A percentile compares a stretch with the other conserved stretches of the same genome.
These are phyloP conservation scores for Trichoderma atrobrunneum DNA, from an alignment of 2,329 filamentous ascomycete species.

Conservation along the genomic window DNA sequence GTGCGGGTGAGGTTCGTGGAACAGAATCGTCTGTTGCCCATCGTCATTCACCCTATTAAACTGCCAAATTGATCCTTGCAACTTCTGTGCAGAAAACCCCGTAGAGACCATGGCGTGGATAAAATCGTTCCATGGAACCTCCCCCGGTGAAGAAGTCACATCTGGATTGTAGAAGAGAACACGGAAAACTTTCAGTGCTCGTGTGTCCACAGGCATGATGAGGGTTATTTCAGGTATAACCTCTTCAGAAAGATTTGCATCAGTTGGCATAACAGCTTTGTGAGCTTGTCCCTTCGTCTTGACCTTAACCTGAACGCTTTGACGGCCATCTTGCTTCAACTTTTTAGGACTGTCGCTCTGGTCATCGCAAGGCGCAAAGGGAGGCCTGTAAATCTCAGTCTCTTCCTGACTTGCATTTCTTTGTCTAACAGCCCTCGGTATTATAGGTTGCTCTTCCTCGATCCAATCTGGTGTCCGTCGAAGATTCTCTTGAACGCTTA, in stretches of 20 bases:
- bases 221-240: not conserved
- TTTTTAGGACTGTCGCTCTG: not conserved
- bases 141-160: slow-evolving; percentile 40
- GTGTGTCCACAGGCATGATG: slow-evolving; percentile 30
- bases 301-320: not conserved
- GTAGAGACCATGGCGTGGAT: slow-evolving; percentile 49
- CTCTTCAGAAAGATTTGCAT: not conserved
- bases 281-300: not conserved
- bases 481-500: slow-evolving; percentile 30
- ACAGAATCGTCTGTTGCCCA: slow-evolving; percentile 51
- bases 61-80: slow-evolving; percentile 61
- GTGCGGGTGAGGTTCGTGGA: slow-evolving; percentile 58
- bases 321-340: not conserved
- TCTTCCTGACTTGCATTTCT: not conserved
- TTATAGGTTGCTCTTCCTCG: slow-evolving; percentile 35
- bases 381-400: slow-evolving; percentile 21
- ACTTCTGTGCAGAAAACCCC: slow-evolving; percentile 53
- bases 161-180: slow-evolving; percentile 42
- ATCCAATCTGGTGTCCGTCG: slow-evolving; percentile 50
- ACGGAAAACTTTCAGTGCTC: slow-evolving; percentile 36
- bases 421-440: not conserved
- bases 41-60: slow-evolving; percentile 46
- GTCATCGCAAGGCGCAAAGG: slow-evolving; percentile 28
- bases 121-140: slow-evolving; percentile 53
- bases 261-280: not conserved